Evolutionary conservation across 1,284 basidiomycete species (phyloP), one percentile per base, ranked within the genome.

Genomic region (Rhizopogon parksii): DNA sequence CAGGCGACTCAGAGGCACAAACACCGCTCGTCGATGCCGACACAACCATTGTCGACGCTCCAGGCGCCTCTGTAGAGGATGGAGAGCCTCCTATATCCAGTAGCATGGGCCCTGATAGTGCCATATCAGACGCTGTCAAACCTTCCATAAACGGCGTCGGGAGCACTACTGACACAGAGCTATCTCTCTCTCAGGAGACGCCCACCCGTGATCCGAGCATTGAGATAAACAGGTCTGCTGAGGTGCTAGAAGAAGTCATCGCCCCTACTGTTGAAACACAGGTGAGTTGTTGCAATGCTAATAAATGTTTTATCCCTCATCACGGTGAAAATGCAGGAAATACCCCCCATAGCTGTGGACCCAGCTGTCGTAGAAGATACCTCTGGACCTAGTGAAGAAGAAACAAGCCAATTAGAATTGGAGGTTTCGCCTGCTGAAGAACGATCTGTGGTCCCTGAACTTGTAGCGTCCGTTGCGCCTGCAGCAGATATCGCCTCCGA

Each of bases 141-240:
- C n/a, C 24, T 51, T 25, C 50, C 50, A 24, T 38, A 51, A 50
- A 49, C n/a, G 49, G 50, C n/a, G 27, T 39, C 25, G 42, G 42
- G 15, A 45, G 42, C 30, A 45, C 42, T 45, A 34, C 42, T 45
- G 17, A 2, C 14, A 4, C 49, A 47, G 42, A 36, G 40, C 35
- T 36, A 36, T 24, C 32, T 8, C 12, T 12, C 34, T 35, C 39
- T 52, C 38, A 40, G 4, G 32, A 52, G 50, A 25, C 49, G 49
- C 30, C 50, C 50, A 40, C 30, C 14, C 15, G 30, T 25, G 34
- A 19, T 30, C 12, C 27, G 9, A 38, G 17, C 0, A 32, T 15
- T 19, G 17, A 25, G 19, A 25, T 50, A 2, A 38, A 21, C 11
- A 8, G 15, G 15, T 15, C 11, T n/a, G 25, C 36, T 15, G 49